These are phyloP conservation scores for Aspergillus fijiensis DNA, from an alignment of 2,329 filamentous ascomycete species.

Conservation along the genomic window DNA sequence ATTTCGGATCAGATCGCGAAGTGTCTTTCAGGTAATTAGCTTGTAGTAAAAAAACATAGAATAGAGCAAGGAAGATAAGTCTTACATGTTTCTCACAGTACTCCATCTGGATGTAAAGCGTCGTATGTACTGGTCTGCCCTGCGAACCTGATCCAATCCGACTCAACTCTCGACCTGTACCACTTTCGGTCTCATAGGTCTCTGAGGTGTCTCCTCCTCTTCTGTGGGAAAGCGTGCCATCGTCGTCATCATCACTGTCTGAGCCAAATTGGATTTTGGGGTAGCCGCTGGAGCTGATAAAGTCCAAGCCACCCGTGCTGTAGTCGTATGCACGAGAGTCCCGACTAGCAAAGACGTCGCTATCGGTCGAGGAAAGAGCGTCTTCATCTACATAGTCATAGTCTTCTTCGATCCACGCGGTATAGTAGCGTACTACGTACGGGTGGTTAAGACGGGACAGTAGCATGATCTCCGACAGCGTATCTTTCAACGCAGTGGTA, in stretches of 20 bases:
- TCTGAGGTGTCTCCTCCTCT: constrained; percentile 25
- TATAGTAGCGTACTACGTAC: constrained; percentile 84
- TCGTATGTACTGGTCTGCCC: constrained; percentile 62
- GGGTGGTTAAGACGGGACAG: constrained; percentile 93
- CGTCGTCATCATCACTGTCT: constrained; percentile 49
- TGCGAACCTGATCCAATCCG: constrained; percentile 49
- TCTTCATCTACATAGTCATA: constrained; percentile 42
- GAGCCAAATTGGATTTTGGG: constrained; percentile 75
- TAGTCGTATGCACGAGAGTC: constrained; percentile 53
- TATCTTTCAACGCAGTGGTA: constrained; percentile 59
- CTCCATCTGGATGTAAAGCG: constrained; percentile 98
- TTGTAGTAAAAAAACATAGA: constrained; percentile 2
- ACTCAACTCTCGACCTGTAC: constrained; percentile 36
- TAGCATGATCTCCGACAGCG: constrained; percentile 81
- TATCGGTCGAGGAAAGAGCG: constrained; percentile 52
- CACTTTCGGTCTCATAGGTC: constrained; percentile 24
- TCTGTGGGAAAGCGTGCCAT: constrained; percentile 38
- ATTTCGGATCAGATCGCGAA: constrained; percentile 81
- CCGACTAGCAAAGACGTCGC: constrained; percentile 46
- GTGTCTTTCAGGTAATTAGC: constrained; percentile 55
- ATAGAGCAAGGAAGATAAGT: constrained; percentile 9
- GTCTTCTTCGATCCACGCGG: constrained; percentile 85
- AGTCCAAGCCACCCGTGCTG: constrained; percentile 82
- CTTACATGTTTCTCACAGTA: constrained; percentile 86
- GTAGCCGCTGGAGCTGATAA: constrained; percentile 82